A percentile compares a stretch with the other conserved stretches of the same genome.
Evolutionary conservation across 495 filamentous ascomycete genomes (phyloP).

Genomic region (Aspergillus cavernicola): DNA sequence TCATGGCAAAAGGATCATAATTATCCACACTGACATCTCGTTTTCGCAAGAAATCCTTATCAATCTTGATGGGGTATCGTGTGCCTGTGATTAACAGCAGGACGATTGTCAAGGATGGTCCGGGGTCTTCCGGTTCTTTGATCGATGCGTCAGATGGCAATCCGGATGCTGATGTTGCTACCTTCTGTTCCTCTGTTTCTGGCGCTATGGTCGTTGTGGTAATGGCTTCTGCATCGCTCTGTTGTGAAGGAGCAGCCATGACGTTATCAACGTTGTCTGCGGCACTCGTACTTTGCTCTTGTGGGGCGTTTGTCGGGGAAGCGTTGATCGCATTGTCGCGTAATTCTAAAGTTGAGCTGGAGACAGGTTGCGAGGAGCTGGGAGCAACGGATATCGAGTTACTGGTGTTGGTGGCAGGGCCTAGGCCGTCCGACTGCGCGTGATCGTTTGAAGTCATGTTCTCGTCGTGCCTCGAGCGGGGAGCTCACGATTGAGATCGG

Average conservation of each 20-base stretch:
- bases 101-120: constrained; percentile 57
- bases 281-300: constrained; percentile 24
- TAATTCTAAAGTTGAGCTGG: constrained; percentile 15
- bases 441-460: constrained; percentile 17
- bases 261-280: constrained; percentile 26
- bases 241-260: constrained; percentile 19
- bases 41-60: constrained; percentile 78
- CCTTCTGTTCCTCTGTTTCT: constrained; percentile 36
- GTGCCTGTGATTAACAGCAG: constrained; percentile 76
- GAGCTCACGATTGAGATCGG: background rate
- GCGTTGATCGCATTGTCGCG: constrained; percentile 14
- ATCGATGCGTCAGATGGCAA: constrained; percentile 28
- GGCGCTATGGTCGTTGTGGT: constrained; percentile 17
- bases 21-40: constrained; percentile 70
- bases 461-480: background rate
- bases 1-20: constrained; percentile 81
- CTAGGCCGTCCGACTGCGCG: constrained; percentile 18
- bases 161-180: constrained; percentile 21
- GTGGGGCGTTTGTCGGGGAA: constrained; percentile 11
- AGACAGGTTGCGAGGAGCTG: constrained; percentile 17
- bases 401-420: constrained; percentile 8
- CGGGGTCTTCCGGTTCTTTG: constrained; percentile 43
- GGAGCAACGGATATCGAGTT: constrained; percentile 20
- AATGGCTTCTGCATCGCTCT: constrained; percentile 16
- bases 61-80: constrained; percentile 81